These are phyloP conservation scores for Thelonectria olida DNA, from an alignment of 2,329 filamentous ascomycete genomes.

Conservation along the genomic window DNA sequence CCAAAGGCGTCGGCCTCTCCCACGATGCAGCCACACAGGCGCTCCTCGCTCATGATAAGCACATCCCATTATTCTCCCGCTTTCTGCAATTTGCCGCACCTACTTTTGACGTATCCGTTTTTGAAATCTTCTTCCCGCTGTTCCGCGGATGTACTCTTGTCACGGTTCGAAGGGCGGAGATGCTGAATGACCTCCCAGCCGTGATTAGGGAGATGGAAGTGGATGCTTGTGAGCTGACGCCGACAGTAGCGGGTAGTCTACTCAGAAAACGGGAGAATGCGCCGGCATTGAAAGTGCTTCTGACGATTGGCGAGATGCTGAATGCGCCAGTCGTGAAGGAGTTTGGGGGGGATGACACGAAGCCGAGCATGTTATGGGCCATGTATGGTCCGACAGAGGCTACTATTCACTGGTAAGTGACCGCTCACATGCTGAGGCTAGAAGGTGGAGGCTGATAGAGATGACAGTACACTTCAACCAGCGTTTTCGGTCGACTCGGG, in stretches of 20 bases:
- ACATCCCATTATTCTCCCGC: slow-evolving; percentile 78
- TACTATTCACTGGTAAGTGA: slow-evolving; percentile 79
- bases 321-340: slow-evolving; percentile 79
- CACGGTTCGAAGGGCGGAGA: slow-evolving; percentile 71
- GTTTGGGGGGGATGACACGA: slow-evolving; percentile 70
- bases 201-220: slow-evolving; percentile 72
- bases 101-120: slow-evolving; percentile 94
- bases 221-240: slow-evolving; percentile 89
- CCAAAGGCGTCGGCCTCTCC: slow-evolving; percentile 87
- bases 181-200: slow-evolving; percentile 79
- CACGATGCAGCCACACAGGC: slow-evolving; percentile 85
- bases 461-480: slow-evolving; percentile 73
- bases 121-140: slow-evolving; percentile 92
- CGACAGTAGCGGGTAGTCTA: slow-evolving; percentile 84
- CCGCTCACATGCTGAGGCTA: background rate
- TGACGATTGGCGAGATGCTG: slow-evolving; percentile 95
- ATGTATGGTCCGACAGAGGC: slow-evolving; percentile 97
- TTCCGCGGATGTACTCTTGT: slow-evolving; percentile 79
- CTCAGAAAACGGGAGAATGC: slow-evolving; percentile 73
- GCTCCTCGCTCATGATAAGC: slow-evolving; percentile 79
- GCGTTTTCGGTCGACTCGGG: slow-evolving; percentile 65
- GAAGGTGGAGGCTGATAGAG: slow-evolving; percentile 7
- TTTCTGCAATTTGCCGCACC: slow-evolving; percentile 94
- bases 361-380: slow-evolving; percentile 78
- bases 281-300: slow-evolving; percentile 73